Conservation (phyloP, 345 rosid genomes). For the Salix caprea region DNA sequence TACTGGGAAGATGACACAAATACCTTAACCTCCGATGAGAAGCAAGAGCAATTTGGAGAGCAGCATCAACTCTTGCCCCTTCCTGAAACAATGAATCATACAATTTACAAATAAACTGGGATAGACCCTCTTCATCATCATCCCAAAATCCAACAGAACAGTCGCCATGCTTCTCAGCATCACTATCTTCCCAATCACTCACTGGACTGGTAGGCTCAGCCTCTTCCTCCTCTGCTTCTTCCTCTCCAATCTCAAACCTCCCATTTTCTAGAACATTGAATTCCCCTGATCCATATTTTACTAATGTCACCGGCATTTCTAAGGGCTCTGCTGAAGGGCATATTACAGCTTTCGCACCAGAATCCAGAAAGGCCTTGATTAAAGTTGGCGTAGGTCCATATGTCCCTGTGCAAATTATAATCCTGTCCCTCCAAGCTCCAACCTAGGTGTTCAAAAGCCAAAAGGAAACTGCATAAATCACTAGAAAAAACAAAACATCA, state of each 20-base stretch:
- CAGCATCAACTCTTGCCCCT: slow-evolving; percentile 62
- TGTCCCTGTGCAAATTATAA: slow-evolving; percentile 78
- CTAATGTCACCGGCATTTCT: slow-evolving; percentile 46
- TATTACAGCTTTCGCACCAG: slow-evolving; percentile 85
- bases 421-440: slow-evolving; percentile 98
- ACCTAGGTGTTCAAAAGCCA: slow-evolving; percentile 38
- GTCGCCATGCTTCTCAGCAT: slow-evolving; percentile 46
- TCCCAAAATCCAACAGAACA: slow-evolving; percentile 53
- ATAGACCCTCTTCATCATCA: slow-evolving; percentile 66
- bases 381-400: slow-evolving; percentile 66
- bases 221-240: slow-evolving; percentile 77
- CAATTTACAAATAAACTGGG: slow-evolving; percentile 62
- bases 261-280: slow-evolving; percentile 52
- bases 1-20: slow-evolving; percentile 71
- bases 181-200: slow-evolving; percentile 98
- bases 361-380: slow-evolving; percentile 62
- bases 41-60: slow-evolving; percentile 68
- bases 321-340: slow-evolving; percentile 69
- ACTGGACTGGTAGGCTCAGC: slow-evolving; percentile 50
- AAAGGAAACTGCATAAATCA: not conserved
- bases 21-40: slow-evolving; percentile 64
- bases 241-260: slow-evolving; percentile 92
- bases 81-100: slow-evolving; percentile 68
- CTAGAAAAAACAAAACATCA: not conserved
- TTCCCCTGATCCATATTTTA: slow-evolving; percentile 43